Conservation (phyloP, 2,329 filamentous ascomycete genomes). For the Epichloe gansuensis region DNA sequence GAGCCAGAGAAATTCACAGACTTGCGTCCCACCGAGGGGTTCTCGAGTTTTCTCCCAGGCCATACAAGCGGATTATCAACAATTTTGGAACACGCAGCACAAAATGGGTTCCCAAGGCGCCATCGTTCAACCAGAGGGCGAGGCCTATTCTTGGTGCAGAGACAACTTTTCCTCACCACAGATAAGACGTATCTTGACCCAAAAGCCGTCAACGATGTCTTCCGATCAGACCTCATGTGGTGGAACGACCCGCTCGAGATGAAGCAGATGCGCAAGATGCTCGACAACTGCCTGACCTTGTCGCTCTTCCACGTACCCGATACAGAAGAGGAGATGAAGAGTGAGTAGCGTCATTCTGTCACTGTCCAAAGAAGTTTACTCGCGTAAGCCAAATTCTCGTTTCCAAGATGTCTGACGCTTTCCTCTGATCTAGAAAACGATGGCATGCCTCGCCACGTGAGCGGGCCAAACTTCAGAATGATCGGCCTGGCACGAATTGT, state of each 20-base stretch:
- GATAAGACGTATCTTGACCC: conserved; percentile 43
- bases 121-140: conserved; percentile 18
- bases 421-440: conserved; percentile 17
- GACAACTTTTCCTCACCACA: conserved; percentile 49
- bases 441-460: conserved; percentile 17
- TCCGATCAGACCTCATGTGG: conserved; percentile 45
- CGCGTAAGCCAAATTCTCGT: background rate
- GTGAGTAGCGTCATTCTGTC: conserved; percentile 19
- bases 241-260: conserved; percentile 45
- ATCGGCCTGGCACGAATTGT: conserved; percentile 41
- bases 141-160: conserved; percentile 34
- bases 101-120: conserved; percentile 11
- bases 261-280: conserved; percentile 34
- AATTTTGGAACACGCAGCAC: background rate
- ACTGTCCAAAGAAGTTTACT: background rate
- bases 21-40: background rate
- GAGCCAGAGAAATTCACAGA: background rate
- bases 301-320: conserved; percentile 39
- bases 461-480: conserved; percentile 22
- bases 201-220: conserved; percentile 40
- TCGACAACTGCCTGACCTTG: conserved; percentile 48
- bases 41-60: background rate
- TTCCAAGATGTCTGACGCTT: background rate
- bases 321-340: conserved; percentile 26
- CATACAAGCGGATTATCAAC: background rate